A percentile compares a stretch with the other conserved stretches of the same genome.
Conservation (phyloP, 306 rosid genomes). For the Cyclanthera cordifolia region DNA sequence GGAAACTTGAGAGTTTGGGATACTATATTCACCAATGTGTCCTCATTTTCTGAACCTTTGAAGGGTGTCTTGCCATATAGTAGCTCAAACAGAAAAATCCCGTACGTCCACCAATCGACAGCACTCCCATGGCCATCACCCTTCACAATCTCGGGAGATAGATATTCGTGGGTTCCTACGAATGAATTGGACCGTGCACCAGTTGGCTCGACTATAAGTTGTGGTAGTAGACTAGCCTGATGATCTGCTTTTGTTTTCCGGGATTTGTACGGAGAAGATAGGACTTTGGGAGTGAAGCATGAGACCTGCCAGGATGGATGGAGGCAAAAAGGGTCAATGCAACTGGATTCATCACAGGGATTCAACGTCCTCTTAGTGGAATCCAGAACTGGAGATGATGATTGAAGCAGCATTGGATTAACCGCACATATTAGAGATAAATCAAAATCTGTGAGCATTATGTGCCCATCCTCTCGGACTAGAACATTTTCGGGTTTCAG, state of each 20-base stretch:
- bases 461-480: slow-evolving; percentile 97
- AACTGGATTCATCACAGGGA: slow-evolving; percentile 68
- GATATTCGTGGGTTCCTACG: slow-evolving; percentile 95
- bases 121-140: slow-evolving; percentile 85
- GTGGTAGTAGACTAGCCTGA: slow-evolving; percentile 71
- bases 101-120: slow-evolving; percentile 98
- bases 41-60: slow-evolving; percentile 72
- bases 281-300: slow-evolving; percentile 78
- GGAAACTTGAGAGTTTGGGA: slow-evolving; percentile 85
- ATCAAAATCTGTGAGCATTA: slow-evolving; percentile 93
- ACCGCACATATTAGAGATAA: slow-evolving; percentile 81
- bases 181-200: slow-evolving; percentile 84
- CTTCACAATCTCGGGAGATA: slow-evolving; percentile 86
- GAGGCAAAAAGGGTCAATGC: slow-evolving; percentile 91
- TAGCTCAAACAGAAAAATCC: slow-evolving; percentile 78
- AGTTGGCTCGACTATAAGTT: slow-evolving; percentile 86
- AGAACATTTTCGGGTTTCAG: slow-evolving; percentile 88
- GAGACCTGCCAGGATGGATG: slow-evolving; percentile 96
- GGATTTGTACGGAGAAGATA: slow-evolving; percentile 56
- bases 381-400: slow-evolving; percentile 49
- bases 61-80: slow-evolving; percentile 91
- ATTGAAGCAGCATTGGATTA: slow-evolving; percentile 57
- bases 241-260: slow-evolving; percentile 54
- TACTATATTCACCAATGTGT: slow-evolving; percentile 63
- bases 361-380: slow-evolving; percentile 41